Conservation (phyloP, 1,139 yeast species). For the Yamadazyma triangularis region DNA sequence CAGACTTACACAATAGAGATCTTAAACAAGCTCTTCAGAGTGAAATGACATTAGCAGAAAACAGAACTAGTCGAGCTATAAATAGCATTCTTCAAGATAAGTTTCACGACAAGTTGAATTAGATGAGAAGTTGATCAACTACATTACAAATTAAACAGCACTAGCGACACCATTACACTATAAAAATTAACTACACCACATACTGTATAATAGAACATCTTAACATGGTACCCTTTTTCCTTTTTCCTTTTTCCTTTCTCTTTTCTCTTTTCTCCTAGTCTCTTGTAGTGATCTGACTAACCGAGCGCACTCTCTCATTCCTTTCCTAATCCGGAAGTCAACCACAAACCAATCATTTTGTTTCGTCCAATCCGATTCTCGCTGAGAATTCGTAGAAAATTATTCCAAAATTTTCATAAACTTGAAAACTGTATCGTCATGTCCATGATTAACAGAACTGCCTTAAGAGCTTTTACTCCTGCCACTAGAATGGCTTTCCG, state of each 20-base stretch:
- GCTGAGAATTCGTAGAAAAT: constrained; percentile 11
- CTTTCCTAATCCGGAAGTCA: constrained; percentile 31
- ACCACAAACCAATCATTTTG: constrained; percentile 29
- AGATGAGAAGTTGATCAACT: too few species aligned
- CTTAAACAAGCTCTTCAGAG: constrained; percentile 26
- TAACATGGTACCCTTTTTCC: too few species aligned
- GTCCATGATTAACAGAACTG: constrained; percentile 47
- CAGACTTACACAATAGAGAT: constrained; percentile 15
- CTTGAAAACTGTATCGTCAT: constrained; percentile 11
- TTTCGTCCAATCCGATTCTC: constrained; percentile 18
- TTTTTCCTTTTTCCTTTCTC: too few species aligned
- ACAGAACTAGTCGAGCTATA: constrained; percentile 26
- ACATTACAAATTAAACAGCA: too few species aligned
- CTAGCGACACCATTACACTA: too few species aligned
- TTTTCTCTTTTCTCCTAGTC: too few species aligned
- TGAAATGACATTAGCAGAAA: constrained; percentile 24
- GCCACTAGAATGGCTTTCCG: constrained; percentile 36
- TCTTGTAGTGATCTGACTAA: too few species aligned
- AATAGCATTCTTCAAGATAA: constrained; percentile 9
- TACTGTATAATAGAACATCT: too few species aligned
- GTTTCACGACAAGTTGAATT: constrained; percentile 1
- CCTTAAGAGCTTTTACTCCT: constrained; percentile 42
- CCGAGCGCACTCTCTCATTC: background rate
- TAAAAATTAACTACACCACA: too few species aligned
- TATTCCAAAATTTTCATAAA: constrained; percentile 6